phyloP scores from a whole-genome alignment of 345 rosid genomes.

The Sonneratia alba region DNA sequence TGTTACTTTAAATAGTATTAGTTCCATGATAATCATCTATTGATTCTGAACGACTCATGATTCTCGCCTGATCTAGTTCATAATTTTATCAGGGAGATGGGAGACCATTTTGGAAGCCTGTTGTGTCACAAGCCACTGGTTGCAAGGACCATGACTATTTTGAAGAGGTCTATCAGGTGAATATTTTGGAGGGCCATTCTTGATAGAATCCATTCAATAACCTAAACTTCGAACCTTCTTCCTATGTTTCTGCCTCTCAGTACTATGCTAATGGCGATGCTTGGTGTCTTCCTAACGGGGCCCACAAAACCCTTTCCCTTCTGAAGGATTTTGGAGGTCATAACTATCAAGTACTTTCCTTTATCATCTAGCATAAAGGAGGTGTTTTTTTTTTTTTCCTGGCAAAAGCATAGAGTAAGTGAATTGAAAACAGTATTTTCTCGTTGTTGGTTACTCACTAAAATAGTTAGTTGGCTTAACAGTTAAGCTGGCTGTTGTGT shows the following conservation, averaged over 20 bases:
- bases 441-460: slow-evolving; percentile 11
- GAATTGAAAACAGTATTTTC: slow-evolving; percentile 9
- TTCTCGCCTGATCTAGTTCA: slow-evolving; percentile 6
- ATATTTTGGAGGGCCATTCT: slow-evolving; percentile 1
- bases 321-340: slow-evolving; percentile 86
- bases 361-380: slow-evolving; percentile 9
- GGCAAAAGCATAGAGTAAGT: neutral
- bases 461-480: slow-evolving; percentile 20
- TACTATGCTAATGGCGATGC: slow-evolving; percentile 74
- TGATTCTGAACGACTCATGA: neutral
- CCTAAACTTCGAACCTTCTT: neutral
- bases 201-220: neutral
- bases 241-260: slow-evolving; percentile 22
- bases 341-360: slow-evolving; percentile 22
- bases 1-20: neutral
- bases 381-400: too few relatives aligned
- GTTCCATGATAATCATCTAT: neutral
- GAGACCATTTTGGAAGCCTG: slow-evolving; percentile 73
- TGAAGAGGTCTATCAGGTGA: slow-evolving; percentile 79
- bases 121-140: slow-evolving; percentile 84
- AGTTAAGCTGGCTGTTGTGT: slow-evolving; percentile 88
- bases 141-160: slow-evolving; percentile 58
- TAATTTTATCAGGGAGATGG: slow-evolving; percentile 63
- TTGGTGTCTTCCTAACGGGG: slow-evolving; percentile 81
- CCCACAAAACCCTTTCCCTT: slow-evolving; percentile 43